Base-by-base conservation (phyloP, 139 green algal species). In the Astrephomene gubernaculifera region DNA sequence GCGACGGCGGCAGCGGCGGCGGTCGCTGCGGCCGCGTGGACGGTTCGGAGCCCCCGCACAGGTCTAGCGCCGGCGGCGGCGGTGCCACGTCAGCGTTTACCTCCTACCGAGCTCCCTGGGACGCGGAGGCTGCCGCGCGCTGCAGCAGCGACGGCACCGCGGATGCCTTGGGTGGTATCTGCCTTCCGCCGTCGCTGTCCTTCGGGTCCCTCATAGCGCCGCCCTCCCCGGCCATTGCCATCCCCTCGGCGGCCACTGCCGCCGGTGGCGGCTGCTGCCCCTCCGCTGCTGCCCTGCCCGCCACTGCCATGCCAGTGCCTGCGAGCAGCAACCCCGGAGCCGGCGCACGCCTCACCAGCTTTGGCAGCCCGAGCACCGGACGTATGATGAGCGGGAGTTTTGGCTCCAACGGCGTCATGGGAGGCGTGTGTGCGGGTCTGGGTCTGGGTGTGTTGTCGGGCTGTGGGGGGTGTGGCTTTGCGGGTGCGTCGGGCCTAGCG, bases 211-310 rank as follows among this genome's bases (percentile, higher is more conserved):
- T n/a, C 61, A n/a, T 21, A n/a, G n/a, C 4, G 27, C 43, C 44
- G 27, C 73, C 73, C 9, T 61, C 74, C 12, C 25, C 74, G 9
- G 74, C 74, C 54, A 82, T 82, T 39, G 54, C 74, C 54, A 82
- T 82, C 36, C 74, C 74, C 25, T 75, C 22, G 6, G 43, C 31
- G 24, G 68, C 19, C 25, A 39, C 25, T 25, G 44, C 14, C 52
- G 24, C n/a, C 72, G 6, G 19, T 10, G 36, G 27, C 21, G 67
- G 67, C 67, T 4, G 36, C 67, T 21, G 67, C 71, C 2, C 17
- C 12, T 9, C 29, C 45, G n/a, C 12, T 14, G 14, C 12, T 24
- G 31, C 17, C 22, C 33, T 60, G 39, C 39, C 44, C 35, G 27
- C 69, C 9, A 17, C 69, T 25, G 69, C 44, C n/a, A 7, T 22